Evolutionary conservation across 1,139 yeast species (phyloP).

Genomic region (Suhomyces choctaworum): DNA sequence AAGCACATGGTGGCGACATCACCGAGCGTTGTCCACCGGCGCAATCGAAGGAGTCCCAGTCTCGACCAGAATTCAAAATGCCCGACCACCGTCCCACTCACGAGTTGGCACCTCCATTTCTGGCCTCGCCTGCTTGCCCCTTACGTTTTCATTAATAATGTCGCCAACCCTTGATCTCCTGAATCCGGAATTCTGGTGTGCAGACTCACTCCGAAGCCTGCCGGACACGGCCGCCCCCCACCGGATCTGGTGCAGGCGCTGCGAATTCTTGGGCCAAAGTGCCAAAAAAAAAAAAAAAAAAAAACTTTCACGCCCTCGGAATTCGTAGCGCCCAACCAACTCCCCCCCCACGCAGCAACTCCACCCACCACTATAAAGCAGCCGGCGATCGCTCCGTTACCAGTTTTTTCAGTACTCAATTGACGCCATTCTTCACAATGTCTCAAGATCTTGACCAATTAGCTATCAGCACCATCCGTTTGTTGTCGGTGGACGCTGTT

Average conservation of each 20-base stretch:
- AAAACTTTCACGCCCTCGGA: constrained; percentile 11
- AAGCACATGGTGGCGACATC: no score
- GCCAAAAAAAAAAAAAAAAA: neutral
- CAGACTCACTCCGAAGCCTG: neutral
- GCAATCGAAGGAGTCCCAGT: no score
- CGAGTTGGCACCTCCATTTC: no score
- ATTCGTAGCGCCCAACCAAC: constrained; percentile 2
- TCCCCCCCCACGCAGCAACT: constrained; percentile 11
- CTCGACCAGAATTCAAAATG: no score
- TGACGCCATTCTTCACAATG: constrained; percentile 19
- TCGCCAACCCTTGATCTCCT: neutral
- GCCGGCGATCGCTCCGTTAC: neutral
- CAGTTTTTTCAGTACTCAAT: neutral
- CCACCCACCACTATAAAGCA: constrained; percentile 6
- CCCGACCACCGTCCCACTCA: no score
- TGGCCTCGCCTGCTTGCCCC: no score
- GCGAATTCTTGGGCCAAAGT: neutral
- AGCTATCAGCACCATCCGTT: constrained; percentile 88
- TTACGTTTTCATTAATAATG: constrained; percentile 4
- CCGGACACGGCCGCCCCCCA: neutral
- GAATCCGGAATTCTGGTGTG: neutral
- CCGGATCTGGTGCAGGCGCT: neutral
- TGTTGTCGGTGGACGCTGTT: constrained; percentile 86
- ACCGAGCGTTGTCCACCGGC: no score
- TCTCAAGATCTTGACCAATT: constrained; percentile 57